Evolutionary conservation across 1,284 basidiomycete species (phyloP).

Genomic region (Cryptococcus floricola): DNA sequence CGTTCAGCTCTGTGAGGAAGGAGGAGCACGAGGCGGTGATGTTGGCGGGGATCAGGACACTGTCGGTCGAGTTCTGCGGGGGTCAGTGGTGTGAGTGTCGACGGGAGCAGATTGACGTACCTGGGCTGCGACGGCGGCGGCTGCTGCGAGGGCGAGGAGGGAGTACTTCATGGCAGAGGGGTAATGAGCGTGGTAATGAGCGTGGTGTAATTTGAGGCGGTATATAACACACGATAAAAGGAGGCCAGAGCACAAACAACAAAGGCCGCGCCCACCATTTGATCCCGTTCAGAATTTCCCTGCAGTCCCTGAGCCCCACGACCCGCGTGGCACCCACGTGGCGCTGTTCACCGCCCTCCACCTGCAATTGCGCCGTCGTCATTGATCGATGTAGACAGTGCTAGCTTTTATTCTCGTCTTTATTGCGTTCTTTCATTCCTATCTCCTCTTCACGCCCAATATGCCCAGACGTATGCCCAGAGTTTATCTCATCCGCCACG

Average conservation of each 20-base stretch:
- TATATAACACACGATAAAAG: neutral
- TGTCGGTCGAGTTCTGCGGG: constrained; percentile 11
- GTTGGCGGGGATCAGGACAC: constrained; percentile 53
- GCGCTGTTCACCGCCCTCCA: neutral
- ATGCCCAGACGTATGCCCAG: constrained; percentile 44
- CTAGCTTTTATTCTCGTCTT: neutral
- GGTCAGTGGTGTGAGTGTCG: neutral
- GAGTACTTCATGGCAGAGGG: constrained; percentile 9
- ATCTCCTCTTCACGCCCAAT: neutral
- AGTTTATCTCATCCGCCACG: constrained; percentile 49
- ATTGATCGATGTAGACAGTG: neutral
- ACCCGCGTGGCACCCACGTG: neutral
- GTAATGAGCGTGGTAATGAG: constrained; percentile 1
- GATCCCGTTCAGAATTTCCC: neutral
- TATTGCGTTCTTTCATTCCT: neutral
- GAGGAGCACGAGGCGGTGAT: constrained; percentile 59
- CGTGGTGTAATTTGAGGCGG: neutral
- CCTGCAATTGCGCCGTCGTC: neutral
- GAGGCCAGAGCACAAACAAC: neutral
- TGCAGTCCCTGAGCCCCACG: neutral
- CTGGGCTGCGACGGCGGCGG: constrained; percentile 5
- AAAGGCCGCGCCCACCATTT: neutral
- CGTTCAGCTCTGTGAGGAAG: constrained; percentile 64
- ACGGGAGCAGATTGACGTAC: constrained; percentile 7
- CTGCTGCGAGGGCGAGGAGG: constrained; percentile 9